Base-by-base conservation (phyloP, 2,329 filamentous ascomycete genomes). In the Xylaria hypoxylon region DNA sequence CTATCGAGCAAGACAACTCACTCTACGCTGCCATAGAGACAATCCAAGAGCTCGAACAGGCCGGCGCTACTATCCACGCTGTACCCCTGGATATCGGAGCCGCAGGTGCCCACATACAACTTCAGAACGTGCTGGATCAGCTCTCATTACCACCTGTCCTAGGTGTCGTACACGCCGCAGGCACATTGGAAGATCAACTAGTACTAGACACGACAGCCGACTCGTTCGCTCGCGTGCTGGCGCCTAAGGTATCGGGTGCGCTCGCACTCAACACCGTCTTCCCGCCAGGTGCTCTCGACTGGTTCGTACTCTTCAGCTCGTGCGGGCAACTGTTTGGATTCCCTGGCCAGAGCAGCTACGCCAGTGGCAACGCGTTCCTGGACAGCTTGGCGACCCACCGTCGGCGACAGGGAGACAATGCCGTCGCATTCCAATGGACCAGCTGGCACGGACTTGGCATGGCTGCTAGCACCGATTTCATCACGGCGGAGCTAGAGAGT, bases 351-450 rank as follows among this genome's bases (percentile, higher is more conserved):
- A 61, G 60, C 35, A 72, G 73, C n/a, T 78, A 78, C 61, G 77
- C 67, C 1, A 66, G 60, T 10, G 75, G 67, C 11, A 78, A 79
- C 58, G 73, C 76, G 0, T 79, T 79, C 71, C 70, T 79, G 2
- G 78, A 79, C 53, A 67, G 68, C 1, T 62, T 80, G 22, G 77
- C 78, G 6, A 62, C 66, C 11, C 69, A 76, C 62, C 65, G 76
- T 2, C 72, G 79, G 0, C 38, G 22, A 1, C 71, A 69, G 17
- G 81, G 80, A 5, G 80, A 82, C 66, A 82, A 82, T 57, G 53
- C 79, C 1, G 68, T 82, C 17, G 77, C 80, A 0, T 76, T 84
- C 59, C 79, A 81, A 60, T 84, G 78, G 78, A 83, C 80, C 2
- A 73, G 72, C 1, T 84, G 82, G 82, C 74, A 76, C 0, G 78